phyloP scores from a whole-genome alignment of 2,329 filamentous ascomycete genomes.

The Periconia macrospinosa region DNA sequence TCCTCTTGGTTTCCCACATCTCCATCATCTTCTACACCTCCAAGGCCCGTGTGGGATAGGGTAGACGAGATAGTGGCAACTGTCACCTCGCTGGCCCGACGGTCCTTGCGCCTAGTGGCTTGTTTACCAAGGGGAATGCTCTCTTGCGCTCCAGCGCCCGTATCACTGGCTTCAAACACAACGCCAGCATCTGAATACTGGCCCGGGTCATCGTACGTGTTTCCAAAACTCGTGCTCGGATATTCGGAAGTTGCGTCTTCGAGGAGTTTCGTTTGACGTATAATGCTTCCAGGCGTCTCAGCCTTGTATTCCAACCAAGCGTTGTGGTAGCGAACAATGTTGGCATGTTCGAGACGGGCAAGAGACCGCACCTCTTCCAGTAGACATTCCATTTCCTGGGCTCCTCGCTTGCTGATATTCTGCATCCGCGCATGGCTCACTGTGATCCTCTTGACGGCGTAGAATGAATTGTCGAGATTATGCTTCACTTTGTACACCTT shows the following conservation, averaged over 20 bases:
- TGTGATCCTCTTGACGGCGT: slow-evolving; percentile 68
- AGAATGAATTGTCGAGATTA: slow-evolving; percentile 62
- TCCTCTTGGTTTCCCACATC: slow-evolving; percentile 4
- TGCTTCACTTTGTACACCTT: slow-evolving; percentile 65
- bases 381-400: slow-evolving; percentile 58
- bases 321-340: slow-evolving; percentile 68
- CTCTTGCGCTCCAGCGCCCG: slow-evolving; percentile 12
- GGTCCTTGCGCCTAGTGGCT: slow-evolving; percentile 21
- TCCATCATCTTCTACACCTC: slow-evolving; percentile 33
- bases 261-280: slow-evolving; percentile 24
- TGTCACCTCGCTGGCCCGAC: slow-evolving; percentile 39
- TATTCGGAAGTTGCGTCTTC: slow-evolving; percentile 14
- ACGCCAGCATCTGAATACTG: slow-evolving; percentile 24
- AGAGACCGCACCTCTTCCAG: slow-evolving; percentile 64
- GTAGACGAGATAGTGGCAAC: slow-evolving; percentile 45
- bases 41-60: slow-evolving; percentile 43
- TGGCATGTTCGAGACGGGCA: slow-evolving; percentile 64
- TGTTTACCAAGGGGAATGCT: slow-evolving; percentile 25
- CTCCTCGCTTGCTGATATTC: slow-evolving; percentile 54
- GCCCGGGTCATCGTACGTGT: slow-evolving; percentile 11
- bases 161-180: slow-evolving; percentile 34
- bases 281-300: slow-evolving; percentile 11
- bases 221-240: slow-evolving; percentile 12
- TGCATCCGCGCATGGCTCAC: slow-evolving; percentile 56
- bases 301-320: slow-evolving; percentile 61